Percentiles rank a stretch among this genome's conserved stretches.
These are phyloP conservation scores for Fusarium veterinarium DNA, from an alignment of 2,329 filamentous ascomycete genomes.

Conservation along the genomic window DNA sequence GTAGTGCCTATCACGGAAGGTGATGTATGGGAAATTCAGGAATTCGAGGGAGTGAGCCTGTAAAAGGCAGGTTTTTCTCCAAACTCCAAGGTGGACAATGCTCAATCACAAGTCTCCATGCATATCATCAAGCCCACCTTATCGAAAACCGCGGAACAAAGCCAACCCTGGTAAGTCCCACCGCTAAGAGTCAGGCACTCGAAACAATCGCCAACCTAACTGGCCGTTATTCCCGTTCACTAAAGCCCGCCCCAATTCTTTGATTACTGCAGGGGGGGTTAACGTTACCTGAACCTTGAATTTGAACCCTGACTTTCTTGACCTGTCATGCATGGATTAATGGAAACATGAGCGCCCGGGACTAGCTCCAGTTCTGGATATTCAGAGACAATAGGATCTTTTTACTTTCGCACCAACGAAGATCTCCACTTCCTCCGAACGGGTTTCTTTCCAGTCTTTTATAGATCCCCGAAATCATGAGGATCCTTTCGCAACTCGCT, in stretches of 20 bases:
- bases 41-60: not conserved
- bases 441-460: slow-evolving; percentile 40
- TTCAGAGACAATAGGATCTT: slow-evolving; percentile 14
- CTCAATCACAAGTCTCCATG: slow-evolving; percentile 11
- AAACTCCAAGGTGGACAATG: slow-evolving; percentile 22
- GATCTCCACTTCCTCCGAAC: slow-evolving; percentile 36
- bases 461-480: slow-evolving; percentile 32
- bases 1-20: slow-evolving; percentile 12
- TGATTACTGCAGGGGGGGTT: slow-evolving; percentile 10
- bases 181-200: slow-evolving; percentile 14
- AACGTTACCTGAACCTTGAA: not conserved
- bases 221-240: slow-evolving; percentile 27
- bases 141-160: slow-evolving; percentile 8
- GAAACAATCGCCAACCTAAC: slow-evolving; percentile 25
- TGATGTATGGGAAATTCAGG: not conserved
- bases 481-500: slow-evolving; percentile 21
- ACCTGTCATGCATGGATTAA: slow-evolving; percentile 8
- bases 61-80: not conserved
- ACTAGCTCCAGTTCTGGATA: not conserved
- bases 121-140: slow-evolving; percentile 19
- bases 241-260: slow-evolving; percentile 14
- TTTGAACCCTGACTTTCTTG: not conserved
- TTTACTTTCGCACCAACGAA: slow-evolving; percentile 25
- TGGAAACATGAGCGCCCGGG: slow-evolving; percentile 15
- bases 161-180: slow-evolving; percentile 11